Percentiles rank a stretch among this genome's conserved stretches.
Evolutionary conservation across 495 filamentous ascomycete species (phyloP).

Genomic region (Aspergillus kassunensis): DNA sequence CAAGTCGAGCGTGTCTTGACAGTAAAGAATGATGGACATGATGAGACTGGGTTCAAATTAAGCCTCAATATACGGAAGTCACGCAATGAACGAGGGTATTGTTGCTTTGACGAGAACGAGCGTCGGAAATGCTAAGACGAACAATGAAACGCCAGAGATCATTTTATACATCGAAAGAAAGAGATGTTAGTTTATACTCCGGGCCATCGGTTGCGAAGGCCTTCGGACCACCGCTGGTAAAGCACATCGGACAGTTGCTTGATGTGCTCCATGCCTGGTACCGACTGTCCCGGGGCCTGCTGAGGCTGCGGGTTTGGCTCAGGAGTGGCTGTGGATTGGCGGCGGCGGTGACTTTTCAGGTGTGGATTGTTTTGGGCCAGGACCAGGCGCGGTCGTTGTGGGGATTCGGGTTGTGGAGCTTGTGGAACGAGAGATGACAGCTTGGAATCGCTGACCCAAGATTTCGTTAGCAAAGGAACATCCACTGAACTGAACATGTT

Average conservation of each 20-base stretch:
- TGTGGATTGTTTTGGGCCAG: conserved; percentile 82
- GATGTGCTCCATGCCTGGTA: conserved; percentile 84
- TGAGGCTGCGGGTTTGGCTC: conserved; percentile 35
- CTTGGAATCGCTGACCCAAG: conserved; percentile 44
- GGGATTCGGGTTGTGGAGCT: conserved; percentile 37
- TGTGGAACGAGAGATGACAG: conserved; percentile 45
- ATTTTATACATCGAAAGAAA: conserved; percentile 15
- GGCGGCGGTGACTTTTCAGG: conserved; percentile 68
- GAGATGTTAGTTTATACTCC: conserved; percentile 32
- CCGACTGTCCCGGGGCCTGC: conserved; percentile 44
- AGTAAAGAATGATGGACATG: not conserved
- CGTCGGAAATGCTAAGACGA: conserved; percentile 1
- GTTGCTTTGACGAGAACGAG: conserved; percentile 7
- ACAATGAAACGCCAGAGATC: conserved; percentile 10
- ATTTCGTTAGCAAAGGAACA: conserved; percentile 12
- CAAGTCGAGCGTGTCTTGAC: not conserved
- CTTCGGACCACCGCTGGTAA: conserved; percentile 85
- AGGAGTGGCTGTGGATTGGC: conserved; percentile 52
- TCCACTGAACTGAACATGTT: not conserved
- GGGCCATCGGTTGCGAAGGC: conserved; percentile 75
- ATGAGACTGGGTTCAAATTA: not conserved
- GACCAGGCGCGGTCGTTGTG: conserved; percentile 61
- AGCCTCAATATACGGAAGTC: not conserved
- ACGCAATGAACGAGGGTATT: conserved; percentile 9
- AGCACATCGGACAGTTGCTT: conserved; percentile 86